Base-by-base conservation (phyloP, 2,329 filamentous ascomycete species). In the Aureobasidium sp. region DNA sequence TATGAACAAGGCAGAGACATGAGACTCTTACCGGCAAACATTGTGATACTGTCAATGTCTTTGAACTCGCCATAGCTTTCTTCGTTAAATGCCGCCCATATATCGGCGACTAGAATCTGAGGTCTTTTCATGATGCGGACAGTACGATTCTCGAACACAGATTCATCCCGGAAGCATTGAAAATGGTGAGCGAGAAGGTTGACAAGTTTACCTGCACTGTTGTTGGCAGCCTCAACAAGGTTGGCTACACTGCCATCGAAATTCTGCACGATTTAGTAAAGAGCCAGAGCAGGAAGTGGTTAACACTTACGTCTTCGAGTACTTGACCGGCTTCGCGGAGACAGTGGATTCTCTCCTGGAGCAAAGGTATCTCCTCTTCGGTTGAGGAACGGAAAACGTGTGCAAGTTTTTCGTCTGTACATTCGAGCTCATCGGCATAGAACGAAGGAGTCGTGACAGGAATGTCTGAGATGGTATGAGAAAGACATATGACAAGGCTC, bases 51-150 rank as follows among this genome's bases (percentile, higher is more conserved):
- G 76, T 94, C 88, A 68, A 99, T 96, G 72, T 99, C 94, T 62
- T 85, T 72, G 74, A 99, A 99, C 31, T 82, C 79, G 36, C 94
- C 95, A 70, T 87, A 92, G 29, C 83, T 81, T 67, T 87, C 80
- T 49, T 91, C 91, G 59, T 93, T 85, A 73, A 97, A 97, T 66
- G 91, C 95, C 5, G 94, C 95, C 95, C 95, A 99, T 0, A 97
- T 73, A 73, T 99, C 94, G 25, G 95, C 95, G 2, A 96, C 92
- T 22, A 97, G 83, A 64, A 99, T 99, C 75, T 99, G 94, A 1
- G 94, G 92, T 12, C 95, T 86, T 77, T 99, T 99, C 71, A 96
- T 85, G 65, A 99, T 83, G 15, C 91, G 87, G 2, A 99, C 86
- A 62, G 81, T 82, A 48, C 87, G 86, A 11, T 86, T 86, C 59